These are phyloP conservation scores for Neonectria punicea DNA, from an alignment of 2,329 filamentous ascomycete species.

Conservation along the genomic window DNA sequence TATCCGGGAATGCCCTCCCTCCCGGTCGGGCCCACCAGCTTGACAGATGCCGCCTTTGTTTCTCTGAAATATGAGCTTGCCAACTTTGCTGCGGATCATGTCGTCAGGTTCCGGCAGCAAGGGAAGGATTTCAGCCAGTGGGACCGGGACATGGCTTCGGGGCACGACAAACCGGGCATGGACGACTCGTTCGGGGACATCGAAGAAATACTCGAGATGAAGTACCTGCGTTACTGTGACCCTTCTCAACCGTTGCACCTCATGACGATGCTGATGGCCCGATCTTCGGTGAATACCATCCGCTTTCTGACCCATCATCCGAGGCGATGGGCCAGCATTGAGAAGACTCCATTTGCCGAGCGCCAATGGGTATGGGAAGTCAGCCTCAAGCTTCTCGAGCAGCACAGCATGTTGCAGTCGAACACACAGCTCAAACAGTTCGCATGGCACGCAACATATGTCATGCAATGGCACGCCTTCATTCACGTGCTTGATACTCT, in stretches of 20 bases:
- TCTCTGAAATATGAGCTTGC: neutral
- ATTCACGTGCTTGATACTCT: constrained; percentile 10
- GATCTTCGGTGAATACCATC: neutral
- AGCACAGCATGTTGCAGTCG: constrained; percentile 13
- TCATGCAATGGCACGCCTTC: constrained; percentile 9
- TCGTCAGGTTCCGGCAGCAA: neutral
- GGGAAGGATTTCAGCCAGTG: neutral
- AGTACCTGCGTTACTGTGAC: neutral
- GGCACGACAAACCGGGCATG: neutral
- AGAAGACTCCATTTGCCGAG: neutral
- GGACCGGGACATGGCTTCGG: neutral
- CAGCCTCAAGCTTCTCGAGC: constrained; percentile 2
- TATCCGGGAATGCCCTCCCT: neutral
- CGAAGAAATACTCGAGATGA: neutral
- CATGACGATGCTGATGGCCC: neutral
- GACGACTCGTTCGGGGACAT: neutral
- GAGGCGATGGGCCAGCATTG: neutral
- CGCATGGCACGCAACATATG: constrained; percentile 5
- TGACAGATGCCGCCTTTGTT: neutral
- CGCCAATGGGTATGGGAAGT: neutral
- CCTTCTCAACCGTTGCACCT: neutral
- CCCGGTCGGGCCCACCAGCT: neutral
- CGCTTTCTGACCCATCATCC: neutral
- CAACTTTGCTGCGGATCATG: neutral
- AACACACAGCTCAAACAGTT: constrained; percentile 1